Evolutionary conservation across 352 stramenopile species (phyloP), one percentile per base, ranked within the genome.

Genomic region (Phytophthora parvispora): DNA sequence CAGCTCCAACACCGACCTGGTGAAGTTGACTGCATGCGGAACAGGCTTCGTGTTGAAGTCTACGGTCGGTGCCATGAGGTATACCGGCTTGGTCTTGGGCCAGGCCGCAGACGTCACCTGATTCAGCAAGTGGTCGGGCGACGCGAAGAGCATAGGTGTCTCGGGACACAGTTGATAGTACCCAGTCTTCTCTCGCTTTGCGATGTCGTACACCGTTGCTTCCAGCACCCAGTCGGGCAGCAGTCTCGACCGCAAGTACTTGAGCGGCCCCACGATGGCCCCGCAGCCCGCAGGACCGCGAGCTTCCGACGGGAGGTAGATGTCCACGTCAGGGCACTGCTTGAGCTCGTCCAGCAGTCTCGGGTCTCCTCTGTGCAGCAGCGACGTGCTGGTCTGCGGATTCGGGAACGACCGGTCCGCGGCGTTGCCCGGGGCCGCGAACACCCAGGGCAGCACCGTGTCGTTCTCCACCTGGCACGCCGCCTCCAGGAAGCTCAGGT

Each of bases 321-420:
- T 81, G 25, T 94, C 85, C 29, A 93, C 74, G 45, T 90, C 83
- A 0, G 80, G 72, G 54, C 85, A 92, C 4, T 74, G 45, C 22
- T 60, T 49, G 24, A 93, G 58, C 45, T 79, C 70, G 3, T 89
- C 60, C 52, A 91, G 34, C 9, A 91, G 49, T 24, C 72, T 31
- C 27, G 77, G 72, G 22, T 90, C 79, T 47, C 70, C 69, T 34
- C 62, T 60, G 10, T 80, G 69, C 18, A 73, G 49, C 29, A 77
- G 53, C 13, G 57, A 62, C 16, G 57, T 72, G 40, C 69, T 77
- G 29, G 50, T 2, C 10, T 64, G 29, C 4, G 69, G 45, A 22
- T 73, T 59, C 25, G 64, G 57, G 24, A 64, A 62, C 18, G 57
- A 50, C 8, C 24, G 18, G 28, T 66, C 50, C 27, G 8, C 34